Evolutionary conservation across 2,329 filamentous ascomycete genomes (phyloP).

Genomic region (Thermochaetoides dissita): DNA sequence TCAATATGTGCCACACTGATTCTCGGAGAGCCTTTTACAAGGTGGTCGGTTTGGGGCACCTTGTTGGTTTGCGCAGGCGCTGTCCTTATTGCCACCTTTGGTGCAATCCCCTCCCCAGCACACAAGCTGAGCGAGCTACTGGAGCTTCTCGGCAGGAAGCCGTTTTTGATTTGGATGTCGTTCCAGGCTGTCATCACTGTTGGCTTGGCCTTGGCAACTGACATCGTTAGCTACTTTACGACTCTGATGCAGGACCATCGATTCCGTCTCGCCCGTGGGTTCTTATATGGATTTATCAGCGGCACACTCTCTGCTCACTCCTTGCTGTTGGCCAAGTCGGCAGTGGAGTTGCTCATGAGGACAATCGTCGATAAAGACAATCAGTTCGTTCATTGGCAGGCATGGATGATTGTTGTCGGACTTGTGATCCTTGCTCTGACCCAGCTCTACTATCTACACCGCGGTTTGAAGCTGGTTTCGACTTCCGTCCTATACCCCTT

Average conservation of each 20-base stretch:
- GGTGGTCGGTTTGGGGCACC: conserved; percentile 83
- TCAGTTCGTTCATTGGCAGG: conserved; percentile 90
- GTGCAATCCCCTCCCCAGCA: conserved; percentile 82
- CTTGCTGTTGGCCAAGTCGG: conserved; percentile 85
- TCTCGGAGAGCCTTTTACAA: conserved; percentile 84
- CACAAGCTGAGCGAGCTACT: conserved; percentile 77
- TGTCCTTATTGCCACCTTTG: conserved; percentile 85
- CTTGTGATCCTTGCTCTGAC: conserved; percentile 71
- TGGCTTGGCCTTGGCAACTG: conserved; percentile 49
- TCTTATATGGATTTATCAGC: conserved; percentile 79
- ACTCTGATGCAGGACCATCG: conserved; percentile 46
- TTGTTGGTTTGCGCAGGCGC: conserved; percentile 76
- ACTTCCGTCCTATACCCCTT: conserved; percentile 93
- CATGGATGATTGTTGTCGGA: conserved; percentile 76
- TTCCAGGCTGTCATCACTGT: conserved; percentile 62
- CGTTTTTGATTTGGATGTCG: conserved; percentile 83
- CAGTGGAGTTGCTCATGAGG: conserved; percentile 79
- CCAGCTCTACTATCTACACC: conserved; percentile 90
- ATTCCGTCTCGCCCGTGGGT: conserved; percentile 63
- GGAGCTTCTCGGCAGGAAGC: conserved; percentile 53
- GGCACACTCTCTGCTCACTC: conserved; percentile 90
- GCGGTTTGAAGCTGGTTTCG: conserved; percentile 84
- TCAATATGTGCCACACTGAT: conserved; percentile 92
- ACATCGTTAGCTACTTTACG: conserved; percentile 37
- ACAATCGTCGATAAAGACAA: conserved; percentile 78